These are phyloP conservation scores for Aspergillus ochraceoroseus DNA, from an alignment of 2,329 filamentous ascomycete genomes.

Conservation along the genomic window DNA sequence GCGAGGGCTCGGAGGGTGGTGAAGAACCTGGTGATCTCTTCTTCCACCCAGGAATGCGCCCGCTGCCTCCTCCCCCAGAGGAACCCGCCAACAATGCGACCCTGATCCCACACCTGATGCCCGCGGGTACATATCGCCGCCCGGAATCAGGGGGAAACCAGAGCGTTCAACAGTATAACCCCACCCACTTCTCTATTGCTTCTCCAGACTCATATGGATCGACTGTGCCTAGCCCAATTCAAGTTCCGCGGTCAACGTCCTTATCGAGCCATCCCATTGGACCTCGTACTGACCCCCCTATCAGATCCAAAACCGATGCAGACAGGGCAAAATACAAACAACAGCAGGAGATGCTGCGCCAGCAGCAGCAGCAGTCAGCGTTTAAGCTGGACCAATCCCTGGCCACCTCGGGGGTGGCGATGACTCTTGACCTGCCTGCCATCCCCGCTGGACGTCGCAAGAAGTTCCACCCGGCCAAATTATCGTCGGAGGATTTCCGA, in stretches of 20 bases:
- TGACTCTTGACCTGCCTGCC: constrained; percentile 76
- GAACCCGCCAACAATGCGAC: constrained; percentile 46
- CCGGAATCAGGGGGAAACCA: constrained; percentile 43
- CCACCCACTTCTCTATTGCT: constrained; percentile 35
- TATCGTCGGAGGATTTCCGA: constrained; percentile 74
- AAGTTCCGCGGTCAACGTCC: constrained; percentile 70
- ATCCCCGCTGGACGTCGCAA: constrained; percentile 73
- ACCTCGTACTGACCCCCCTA: constrained; percentile 73
- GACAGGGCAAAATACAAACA: constrained; percentile 56
- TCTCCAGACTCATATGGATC: constrained; percentile 51
- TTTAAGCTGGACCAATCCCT: constrained; percentile 48
- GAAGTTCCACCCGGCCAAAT: constrained; percentile 79
- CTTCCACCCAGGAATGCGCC: constrained; percentile 77
- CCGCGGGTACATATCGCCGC: constrained; percentile 57
- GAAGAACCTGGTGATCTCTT: constrained; percentile 88
- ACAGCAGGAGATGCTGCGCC: constrained; percentile 51
- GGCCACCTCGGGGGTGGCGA: constrained; percentile 41
- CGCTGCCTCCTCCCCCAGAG: constrained; percentile 61
- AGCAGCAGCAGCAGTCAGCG: constrained; percentile 46
- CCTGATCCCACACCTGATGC: constrained; percentile 46
- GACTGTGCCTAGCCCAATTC: constrained; percentile 42
- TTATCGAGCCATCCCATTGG: constrained; percentile 75
- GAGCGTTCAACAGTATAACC: constrained; percentile 36
- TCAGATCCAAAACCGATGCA: constrained; percentile 89
- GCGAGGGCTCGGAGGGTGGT: constrained; percentile 63